Evolutionary conservation across 2,329 filamentous ascomycete species (phyloP), one percentile per base, ranked within the genome.

Genomic region (Fusarium camptoceras): DNA sequence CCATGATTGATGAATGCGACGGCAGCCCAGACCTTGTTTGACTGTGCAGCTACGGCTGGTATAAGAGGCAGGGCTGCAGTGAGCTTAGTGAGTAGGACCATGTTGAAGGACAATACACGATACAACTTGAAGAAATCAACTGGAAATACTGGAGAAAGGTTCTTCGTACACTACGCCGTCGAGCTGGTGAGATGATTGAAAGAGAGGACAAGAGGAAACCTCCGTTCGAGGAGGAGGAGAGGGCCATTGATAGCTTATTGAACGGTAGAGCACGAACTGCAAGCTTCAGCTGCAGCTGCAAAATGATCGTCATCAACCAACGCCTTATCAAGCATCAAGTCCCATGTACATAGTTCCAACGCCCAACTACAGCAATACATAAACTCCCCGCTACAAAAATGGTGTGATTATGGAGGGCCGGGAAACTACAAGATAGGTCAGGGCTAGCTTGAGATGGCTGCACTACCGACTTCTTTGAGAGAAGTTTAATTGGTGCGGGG

Each of bases 1-100:
- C 87, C 87, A 71, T 88, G 78, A 65, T 84, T 78, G 67, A 87
- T 70, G 74, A 82, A 86, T 25, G 81, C 82, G 44, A 84, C 82
- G 1, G 82, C 83, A 6, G 83, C 82, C 84, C 85, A 87, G 53
- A 87, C 81, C 27, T 78, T 83, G 51, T 81, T 79, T 20, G 76
- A 72, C 53, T 82, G 78, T 10, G 79, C 81, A 18, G 73, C 62
- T 34, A 68, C 60, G 37, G 68, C 66, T 22, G 68, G 61, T 25
- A 76, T 49, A 27, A 81, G 64, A 42, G 63, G 53, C 24, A 55
- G 31, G 47, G 59, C 60, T 56, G 71, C 43, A 20, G 64, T 20
- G 47, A 70, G 30, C 25, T 22, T 48, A 41, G 59, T 64, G 49
- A 70, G 44, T 18, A 55, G 37, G 22, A 66, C 70, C 76, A 77